Evolutionary conservation across 495 filamentous ascomycete genomes (phyloP).

Genomic region (Podospora pseudopauciseta): DNA sequence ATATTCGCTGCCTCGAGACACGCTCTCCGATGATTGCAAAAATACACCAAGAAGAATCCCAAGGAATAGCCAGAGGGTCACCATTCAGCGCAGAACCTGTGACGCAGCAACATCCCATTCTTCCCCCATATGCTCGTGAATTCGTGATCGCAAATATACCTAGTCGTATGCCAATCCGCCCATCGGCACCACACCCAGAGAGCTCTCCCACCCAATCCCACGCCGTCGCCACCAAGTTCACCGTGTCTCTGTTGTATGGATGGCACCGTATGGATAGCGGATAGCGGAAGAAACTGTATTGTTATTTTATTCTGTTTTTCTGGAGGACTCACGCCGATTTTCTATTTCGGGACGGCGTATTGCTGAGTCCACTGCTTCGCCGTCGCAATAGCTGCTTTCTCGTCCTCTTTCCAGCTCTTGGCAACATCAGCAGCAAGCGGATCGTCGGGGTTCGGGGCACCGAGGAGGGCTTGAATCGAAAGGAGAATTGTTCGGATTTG

Average conservation of each 20-base stretch:
- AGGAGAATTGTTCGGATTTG: conserved; percentile 97
- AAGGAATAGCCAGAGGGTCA: neutral
- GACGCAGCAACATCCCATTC: neutral
- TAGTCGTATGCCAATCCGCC: neutral
- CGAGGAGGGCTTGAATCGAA: conserved; percentile 93
- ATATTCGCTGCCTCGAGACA: neutral
- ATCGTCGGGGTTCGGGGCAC: conserved; percentile 96
- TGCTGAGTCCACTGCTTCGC: conserved; percentile 84
- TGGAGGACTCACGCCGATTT: neutral
- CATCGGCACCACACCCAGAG: neutral
- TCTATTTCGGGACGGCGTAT: conserved; percentile 51
- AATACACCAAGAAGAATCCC: neutral
- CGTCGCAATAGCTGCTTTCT: conserved; percentile 83
- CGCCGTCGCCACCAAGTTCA: neutral
- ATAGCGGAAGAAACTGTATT: neutral
- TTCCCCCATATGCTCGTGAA: neutral
- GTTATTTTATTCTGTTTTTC: neutral
- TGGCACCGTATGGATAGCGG: neutral
- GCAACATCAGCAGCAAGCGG: conserved; percentile 95
- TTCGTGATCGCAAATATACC: neutral
- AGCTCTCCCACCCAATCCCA: neutral
- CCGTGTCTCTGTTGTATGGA: neutral
- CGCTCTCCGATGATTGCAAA: neutral
- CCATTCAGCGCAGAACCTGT: neutral
- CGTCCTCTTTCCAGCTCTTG: conserved; percentile 96